Base-by-base conservation (phyloP, 208 protist genomes). In the Spironucleus salmonicida region DNA sequence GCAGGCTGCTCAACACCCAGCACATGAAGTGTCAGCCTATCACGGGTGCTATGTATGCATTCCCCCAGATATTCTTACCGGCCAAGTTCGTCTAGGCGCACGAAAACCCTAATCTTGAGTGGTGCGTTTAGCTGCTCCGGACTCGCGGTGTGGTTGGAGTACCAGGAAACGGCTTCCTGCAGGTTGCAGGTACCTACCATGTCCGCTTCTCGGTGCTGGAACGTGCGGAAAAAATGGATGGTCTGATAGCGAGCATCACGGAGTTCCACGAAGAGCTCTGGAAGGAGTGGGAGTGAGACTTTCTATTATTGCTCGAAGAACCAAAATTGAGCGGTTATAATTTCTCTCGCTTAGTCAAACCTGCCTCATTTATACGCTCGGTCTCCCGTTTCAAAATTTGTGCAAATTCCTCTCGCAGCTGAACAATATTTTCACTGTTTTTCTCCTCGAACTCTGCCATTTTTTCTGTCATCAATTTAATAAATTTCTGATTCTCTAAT, bases 191-290 rank as follows among this genome's bases (percentile, higher is more conserved):
- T 58, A 98, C 95, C 34, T 91, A 88, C 76, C 95, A 99, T 87
- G 96, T 98, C 84, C 89, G 96, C 79, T 97, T 89, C 30, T 98
- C 95, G 34, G 96, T 98, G 81, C 86, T 99, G 30, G 95, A 95
- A 34, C 87, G 88, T n/a, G 93, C 93, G 80, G 84, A 93, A 29
- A 79, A 93, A 74, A 93, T 99, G 78, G 82, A 93, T 76, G 78
- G 29, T 39, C 83, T 90, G 57, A 62, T 86, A 23, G 58, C 79
- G 9, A 68, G 27, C 38, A 75, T 91, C 0, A 64, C 45, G 11
- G 59, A 79, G 29, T 91, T 90, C 79, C 87, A 91, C 59, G n/a
- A 76, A 19, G n/a, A 77, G 0, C 88, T 91, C 66, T 87, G 87
- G 81, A 81, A 82, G n/a, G 30, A 67, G n/a, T n/a, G n/a, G n/a